A percentile compares a stretch with the other conserved stretches of the same genome.
Conservation (phyloP, 140 eudicot genomes). For the Erigeron philadelphicus region DNA sequence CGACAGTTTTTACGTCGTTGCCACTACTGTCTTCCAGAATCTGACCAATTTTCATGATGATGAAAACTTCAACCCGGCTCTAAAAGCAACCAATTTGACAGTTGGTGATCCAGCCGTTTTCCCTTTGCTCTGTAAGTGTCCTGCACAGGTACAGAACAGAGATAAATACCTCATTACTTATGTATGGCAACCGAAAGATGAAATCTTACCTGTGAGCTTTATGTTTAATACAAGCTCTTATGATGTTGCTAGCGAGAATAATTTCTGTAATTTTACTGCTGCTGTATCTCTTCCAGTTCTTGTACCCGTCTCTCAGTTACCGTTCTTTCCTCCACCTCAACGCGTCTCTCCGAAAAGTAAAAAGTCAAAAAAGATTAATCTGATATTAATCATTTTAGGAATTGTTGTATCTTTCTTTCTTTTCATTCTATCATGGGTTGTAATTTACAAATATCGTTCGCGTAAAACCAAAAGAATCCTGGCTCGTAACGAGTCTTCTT, state of each 20-base stretch:
- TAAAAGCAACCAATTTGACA: constrained; percentile 47
- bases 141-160: constrained; percentile 31
- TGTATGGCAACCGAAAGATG: constrained; percentile 72
- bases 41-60: constrained; percentile 46
- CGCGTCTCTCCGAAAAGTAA: constrained; percentile 16
- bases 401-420: constrained; percentile 32
- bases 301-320: constrained; percentile 47
- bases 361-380: constrained; percentile 25
- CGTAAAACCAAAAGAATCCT: constrained; percentile 30
- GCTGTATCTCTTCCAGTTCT: constrained; percentile 63
- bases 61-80: constrained; percentile 54
- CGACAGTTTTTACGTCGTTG: constrained; percentile 63
- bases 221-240: constrained; percentile 44
- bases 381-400: constrained; percentile 29
- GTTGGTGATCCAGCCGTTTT: constrained; percentile 53
- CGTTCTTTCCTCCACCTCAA: constrained; percentile 38
- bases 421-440: constrained; percentile 29
- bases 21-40: constrained; percentile 50
- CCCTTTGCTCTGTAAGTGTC: constrained; percentile 76
- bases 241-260: constrained; percentile 44
- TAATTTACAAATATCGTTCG: constrained; percentile 21
- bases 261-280: constrained; percentile 49
- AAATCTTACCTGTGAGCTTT: constrained; percentile 39
- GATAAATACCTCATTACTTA: constrained; percentile 51
- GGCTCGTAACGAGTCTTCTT: constrained; percentile 41